A percentile compares a stretch with the other conserved stretches of the same genome.
These are phyloP conservation scores for Metroxylon sagu DNA, from an alignment of 176 grass and related monocot species.

Conservation along the genomic window DNA sequence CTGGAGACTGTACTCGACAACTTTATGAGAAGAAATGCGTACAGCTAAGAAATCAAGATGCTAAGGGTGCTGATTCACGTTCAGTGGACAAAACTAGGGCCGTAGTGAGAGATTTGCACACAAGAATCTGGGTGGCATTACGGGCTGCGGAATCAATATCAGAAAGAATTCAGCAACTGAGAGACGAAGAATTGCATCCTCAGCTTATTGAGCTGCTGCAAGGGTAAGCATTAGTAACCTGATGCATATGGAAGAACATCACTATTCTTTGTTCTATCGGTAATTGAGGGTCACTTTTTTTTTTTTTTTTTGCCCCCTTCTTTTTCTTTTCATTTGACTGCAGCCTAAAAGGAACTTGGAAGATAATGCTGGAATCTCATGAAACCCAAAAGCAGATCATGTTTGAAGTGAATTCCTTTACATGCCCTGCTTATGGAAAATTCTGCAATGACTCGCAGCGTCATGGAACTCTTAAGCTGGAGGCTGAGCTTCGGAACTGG, in stretches of 20 bases:
- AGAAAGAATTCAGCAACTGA: constrained; percentile 70
- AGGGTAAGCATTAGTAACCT: constrained; percentile 42
- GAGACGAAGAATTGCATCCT: constrained; percentile 83
- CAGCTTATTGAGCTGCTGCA: constrained; percentile 82
- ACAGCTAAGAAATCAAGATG: constrained; percentile 76
- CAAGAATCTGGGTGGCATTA: constrained; percentile 86
- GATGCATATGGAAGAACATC: not conserved
- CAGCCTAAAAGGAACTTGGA: constrained; percentile 73
- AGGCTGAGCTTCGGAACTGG: constrained; percentile 85
- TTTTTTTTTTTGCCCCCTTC: not conserved
- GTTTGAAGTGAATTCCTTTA: constrained; percentile 87
- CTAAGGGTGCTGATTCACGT: constrained; percentile 52
- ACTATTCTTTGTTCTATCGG: not conserved
- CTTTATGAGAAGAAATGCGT: constrained; percentile 81
- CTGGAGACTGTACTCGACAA: constrained; percentile 68
- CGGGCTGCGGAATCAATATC: constrained; percentile 82
- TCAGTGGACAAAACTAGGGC: constrained; percentile 66
- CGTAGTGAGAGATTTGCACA: constrained; percentile 70
- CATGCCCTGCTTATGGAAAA: constrained; percentile 89
- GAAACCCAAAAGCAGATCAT: constrained; percentile 96
- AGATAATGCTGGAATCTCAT: constrained; percentile 85
- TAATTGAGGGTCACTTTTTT: not conserved
- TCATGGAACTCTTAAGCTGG: constrained; percentile 73
- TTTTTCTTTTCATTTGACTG: constrained; percentile 6
- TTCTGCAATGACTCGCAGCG: constrained; percentile 77